Base-by-base conservation (phyloP, 192 early-diverging fungal species). In the Ambispora gerdemannii region DNA sequence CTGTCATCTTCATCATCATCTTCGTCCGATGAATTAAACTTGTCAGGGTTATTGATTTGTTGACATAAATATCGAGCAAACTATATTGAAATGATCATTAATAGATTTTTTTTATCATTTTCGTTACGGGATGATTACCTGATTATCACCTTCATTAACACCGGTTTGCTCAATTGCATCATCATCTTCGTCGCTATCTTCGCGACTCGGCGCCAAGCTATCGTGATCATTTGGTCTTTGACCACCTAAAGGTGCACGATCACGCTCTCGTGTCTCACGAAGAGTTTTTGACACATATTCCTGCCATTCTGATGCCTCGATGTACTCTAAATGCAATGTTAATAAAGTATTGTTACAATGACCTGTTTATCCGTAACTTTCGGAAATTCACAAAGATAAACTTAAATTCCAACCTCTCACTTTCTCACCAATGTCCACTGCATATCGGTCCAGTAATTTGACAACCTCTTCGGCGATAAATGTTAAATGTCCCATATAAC, bases 401-500 rank as follows among this genome's bases (percentile, higher is more conserved):
- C 4, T 53, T 15, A 51, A 51, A 52, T 3, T 11, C 35, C 24
- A 60, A 70, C 68, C 68, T 70, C 56, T 60, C 35, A 70, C 58
- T 70, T 70, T 58, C 19, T 70, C 68, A 27, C 53, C 68, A 24
- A 70, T 47, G 20, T 70, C 68, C 1, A 70, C 58, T 20, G 55
- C 55, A 61, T 43, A 59, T 22, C 92, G 86, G 67, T 98, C 95
- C 47, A 95, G 76, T 31, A 98, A 73, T 70, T 96, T 93, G 56
- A 90, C 88, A 1, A 95, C 89, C 73, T 98, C 97, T 72, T 99
- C 97, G 28, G 96, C 88, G 62, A 99, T 96, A 59, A 94, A 94
- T 0, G 94, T 98, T 74, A 98, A 80, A 70, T 99, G 97, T 13
- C 97, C 97, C 97, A 99, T 99, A 76, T 92, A 98, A 6, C 96